A percentile compares a stretch with the other conserved stretches of the same genome.
phyloP scores from a whole-genome alignment of 441 rosid species.

The Populus hybrid region DNA sequence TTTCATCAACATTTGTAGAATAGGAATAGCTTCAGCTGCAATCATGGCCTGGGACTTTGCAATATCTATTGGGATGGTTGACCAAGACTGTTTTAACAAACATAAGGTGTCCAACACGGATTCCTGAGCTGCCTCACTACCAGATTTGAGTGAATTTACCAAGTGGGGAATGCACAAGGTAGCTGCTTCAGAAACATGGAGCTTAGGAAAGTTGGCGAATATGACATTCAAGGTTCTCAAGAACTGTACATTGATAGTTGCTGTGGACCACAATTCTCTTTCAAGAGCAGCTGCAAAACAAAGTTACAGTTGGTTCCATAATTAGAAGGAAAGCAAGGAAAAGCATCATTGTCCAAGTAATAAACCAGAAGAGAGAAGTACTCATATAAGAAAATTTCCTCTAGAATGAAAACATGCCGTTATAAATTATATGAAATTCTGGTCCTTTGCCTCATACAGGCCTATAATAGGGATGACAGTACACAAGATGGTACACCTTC shows the following conservation, averaged over 20 bases:
- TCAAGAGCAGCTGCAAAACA: constrained; percentile 75
- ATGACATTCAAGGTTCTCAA: constrained; percentile 76
- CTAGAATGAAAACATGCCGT: not conserved
- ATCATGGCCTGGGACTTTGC: constrained; percentile 75
- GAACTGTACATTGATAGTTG: constrained; percentile 69
- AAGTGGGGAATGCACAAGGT: constrained; percentile 74
- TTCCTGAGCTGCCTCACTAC: constrained; percentile 72
- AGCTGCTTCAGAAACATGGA: constrained; percentile 81
- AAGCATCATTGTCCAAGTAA: not conserved
- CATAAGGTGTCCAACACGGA: constrained; percentile 75
- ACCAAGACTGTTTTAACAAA: constrained; percentile 80
- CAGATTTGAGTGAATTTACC: constrained; percentile 74
- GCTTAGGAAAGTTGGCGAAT: constrained; percentile 80
- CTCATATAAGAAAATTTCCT: not conserved
- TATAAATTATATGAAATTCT: not conserved
- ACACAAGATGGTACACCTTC: not conserved
- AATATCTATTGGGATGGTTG: constrained; percentile 64
- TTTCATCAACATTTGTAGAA: constrained; percentile 75
- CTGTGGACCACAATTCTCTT: constrained; percentile 79
- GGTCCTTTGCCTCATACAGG: not conserved
- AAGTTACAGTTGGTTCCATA: constrained; percentile 6
- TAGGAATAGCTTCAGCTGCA: constrained; percentile 82
- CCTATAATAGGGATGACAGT: not conserved
- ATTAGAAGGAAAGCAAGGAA: not conserved
- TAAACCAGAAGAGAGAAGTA: not conserved